Evolutionary conservation across 305 asterid species (phyloP).

Genomic region (Nicotiana rustica): DNA sequence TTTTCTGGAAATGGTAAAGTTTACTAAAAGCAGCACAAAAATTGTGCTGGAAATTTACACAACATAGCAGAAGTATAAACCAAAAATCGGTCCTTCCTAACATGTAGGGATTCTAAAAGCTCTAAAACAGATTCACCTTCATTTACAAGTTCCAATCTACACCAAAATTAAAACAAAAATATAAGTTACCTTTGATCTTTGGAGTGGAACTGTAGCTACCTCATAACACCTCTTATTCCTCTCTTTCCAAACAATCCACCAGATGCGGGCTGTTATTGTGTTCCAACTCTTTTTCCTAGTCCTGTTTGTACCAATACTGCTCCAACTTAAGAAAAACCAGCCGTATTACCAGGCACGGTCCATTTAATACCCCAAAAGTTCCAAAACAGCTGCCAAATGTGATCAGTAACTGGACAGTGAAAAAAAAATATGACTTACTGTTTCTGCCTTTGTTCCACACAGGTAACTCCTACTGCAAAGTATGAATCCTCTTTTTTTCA

Average conservation of each 20-base stretch:
- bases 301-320: neutral
- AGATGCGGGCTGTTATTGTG: neutral
- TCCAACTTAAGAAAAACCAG: neutral
- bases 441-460: neutral
- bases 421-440: neutral
- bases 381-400: neutral
- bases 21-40: neutral
- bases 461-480: neutral
- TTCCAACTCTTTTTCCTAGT: neutral
- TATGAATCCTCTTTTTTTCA: neutral
- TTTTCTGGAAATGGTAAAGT: neutral
- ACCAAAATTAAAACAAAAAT: neutral
- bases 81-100: neutral
- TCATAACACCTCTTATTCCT: neutral
- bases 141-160: neutral
- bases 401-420: neutral
- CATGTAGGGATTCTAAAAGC: neutral
- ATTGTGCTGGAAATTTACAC: neutral
- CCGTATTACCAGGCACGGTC: neutral
- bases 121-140: neutral
- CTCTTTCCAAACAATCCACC: neutral
- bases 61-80: neutral
- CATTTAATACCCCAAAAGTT: neutral
- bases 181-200: neutral
- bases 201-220: neutral